Evolutionary conservation across 2,329 filamentous ascomycete genomes (phyloP), one percentile per base, ranked within the genome.

Genomic region (Niveomyces coronatus): DNA sequence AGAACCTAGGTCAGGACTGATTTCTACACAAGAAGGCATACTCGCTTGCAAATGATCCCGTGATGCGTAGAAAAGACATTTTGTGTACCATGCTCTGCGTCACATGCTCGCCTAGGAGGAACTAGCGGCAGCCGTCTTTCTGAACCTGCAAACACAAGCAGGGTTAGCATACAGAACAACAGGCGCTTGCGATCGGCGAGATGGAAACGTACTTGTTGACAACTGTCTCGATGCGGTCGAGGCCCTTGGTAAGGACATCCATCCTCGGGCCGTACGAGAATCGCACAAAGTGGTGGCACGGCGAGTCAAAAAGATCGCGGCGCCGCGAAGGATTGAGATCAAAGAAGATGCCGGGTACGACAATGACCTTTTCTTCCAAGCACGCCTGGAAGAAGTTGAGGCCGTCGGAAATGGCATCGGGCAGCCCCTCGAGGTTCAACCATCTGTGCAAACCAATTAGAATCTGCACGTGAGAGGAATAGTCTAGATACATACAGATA

Each of bases 291-390:
- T 91, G 82, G 63, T 96, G 89, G 63, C 89, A 95, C 43, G 89
- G 89, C 49, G 78, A 85, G 63, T 96, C 89, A 49, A 96, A 96
- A 49, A 96, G 62, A 60, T 96, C 89, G 56, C 89, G 74, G 47
- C 89, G 74, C 58, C 86, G 82, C 24, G 83, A 82, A 4, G 89
- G 89, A 65, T 96, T 96, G 47, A 96, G 64, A 54, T 96, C 89
- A 58, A 96, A 96, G 73, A 96, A 96, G 60, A 96, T 96, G 43
- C 89, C 89, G 0, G 89, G 89, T 4, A 96, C 89, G 14, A 95
- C 87, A 54, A 95, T 95, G 48, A 93, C 85, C 71, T 93, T 93
- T 68, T 95, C 87, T 53, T 84, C 78, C 31, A 96, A 67, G 55
- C 91, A 91, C 20, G 87, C 87, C 58, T 91, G 79, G 76, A 96